phyloP scores from a whole-genome alignment of 192 early-diverging fungal genomes.

The Coemansia sp. region DNA sequence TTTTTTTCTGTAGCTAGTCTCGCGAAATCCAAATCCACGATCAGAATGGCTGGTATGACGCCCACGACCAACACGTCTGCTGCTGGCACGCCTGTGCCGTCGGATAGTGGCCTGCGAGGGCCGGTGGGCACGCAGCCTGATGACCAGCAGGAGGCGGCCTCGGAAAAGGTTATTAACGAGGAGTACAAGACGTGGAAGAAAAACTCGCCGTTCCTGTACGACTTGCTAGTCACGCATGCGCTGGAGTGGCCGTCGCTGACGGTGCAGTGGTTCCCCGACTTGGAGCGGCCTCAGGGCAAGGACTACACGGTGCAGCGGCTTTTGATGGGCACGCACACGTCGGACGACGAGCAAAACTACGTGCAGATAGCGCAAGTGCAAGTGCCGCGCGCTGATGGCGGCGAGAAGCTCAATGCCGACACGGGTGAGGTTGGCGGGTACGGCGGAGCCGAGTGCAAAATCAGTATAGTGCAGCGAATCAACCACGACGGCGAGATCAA shows the following conservation, averaged over 20 bases:
- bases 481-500: constrained; percentile 98
- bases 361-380: constrained; percentile 95
- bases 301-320: constrained; percentile 90
- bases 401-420: constrained; percentile 72
- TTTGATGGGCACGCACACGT: constrained; percentile 95
- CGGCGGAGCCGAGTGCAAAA: constrained; percentile 82
- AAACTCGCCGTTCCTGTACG: constrained; percentile 98
- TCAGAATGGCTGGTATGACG: constrained; percentile 15
- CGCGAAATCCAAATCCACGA: neutral
- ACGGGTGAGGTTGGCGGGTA: constrained; percentile 80
- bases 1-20: neutral
- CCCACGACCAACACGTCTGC: constrained; percentile 50
- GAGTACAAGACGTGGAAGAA: constrained; percentile 99
- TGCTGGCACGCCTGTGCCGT: constrained; percentile 46
- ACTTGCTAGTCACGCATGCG: constrained; percentile 97
- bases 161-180: constrained; percentile 87
- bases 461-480: constrained; percentile 89
- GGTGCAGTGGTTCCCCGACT: constrained; percentile 96
- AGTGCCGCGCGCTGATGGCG: constrained; percentile 71
- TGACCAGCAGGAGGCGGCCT: constrained; percentile 47
- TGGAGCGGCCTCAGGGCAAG: constrained; percentile 89
- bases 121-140: constrained; percentile 19
- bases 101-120: constrained; percentile 25
- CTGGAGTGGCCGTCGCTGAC: constrained; percentile 98
- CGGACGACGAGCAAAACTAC: constrained; percentile 95